Base-by-base conservation (phyloP, 441 rosid species). In the Bruguiera hainesii region DNA sequence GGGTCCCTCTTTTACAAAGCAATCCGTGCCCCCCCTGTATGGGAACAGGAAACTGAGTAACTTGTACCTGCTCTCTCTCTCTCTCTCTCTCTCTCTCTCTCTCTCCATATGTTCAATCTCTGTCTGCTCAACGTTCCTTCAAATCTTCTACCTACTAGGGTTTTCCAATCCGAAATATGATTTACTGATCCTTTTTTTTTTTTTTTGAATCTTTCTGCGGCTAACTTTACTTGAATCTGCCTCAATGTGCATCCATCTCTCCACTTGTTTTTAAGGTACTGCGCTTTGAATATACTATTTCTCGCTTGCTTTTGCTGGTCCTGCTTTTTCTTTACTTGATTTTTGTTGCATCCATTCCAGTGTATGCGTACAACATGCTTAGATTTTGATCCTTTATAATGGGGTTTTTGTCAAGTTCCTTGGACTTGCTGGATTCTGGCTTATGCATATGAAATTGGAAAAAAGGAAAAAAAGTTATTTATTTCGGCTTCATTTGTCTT, bases 1-100 rank as follows among this genome's bases (percentile, higher is more conserved):
- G 83, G 91, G 83, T 1, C 78, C 86, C 76, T 16, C 30, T 42
- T 6, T 5, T 3, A 51, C 23, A n/a, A 9, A 31, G 51, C 26
- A 29, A 55, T 25, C 6, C 15, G 10, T 23, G 26, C 50, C 20
- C 5, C 11, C 0, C 46, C 11, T 37, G 15, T 37, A 10, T 37
- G 10, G 15, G 15, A 42, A 9, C 15, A 63, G 18, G 20, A n/a
- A 55, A 37, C 48, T 21, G 21, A 13, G 9, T 20, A 11, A 28
- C 9, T 59, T 42, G 53, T 62, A 60, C 21, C 31, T 5, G 8
- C 56, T 56, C 67, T 25, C 35, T 29, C 30, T 33, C 58, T 8
- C 50, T 53, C 73, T 19, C 67, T n/a, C 61, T 60, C 59, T 57
- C 37, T 56, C 50, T 35, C 50, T 30, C 70, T 57, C 57, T 21